Evolutionary conservation across 2,329 filamentous ascomycete genomes (phyloP).

Genomic region (Ophiostoma sp.): DNA sequence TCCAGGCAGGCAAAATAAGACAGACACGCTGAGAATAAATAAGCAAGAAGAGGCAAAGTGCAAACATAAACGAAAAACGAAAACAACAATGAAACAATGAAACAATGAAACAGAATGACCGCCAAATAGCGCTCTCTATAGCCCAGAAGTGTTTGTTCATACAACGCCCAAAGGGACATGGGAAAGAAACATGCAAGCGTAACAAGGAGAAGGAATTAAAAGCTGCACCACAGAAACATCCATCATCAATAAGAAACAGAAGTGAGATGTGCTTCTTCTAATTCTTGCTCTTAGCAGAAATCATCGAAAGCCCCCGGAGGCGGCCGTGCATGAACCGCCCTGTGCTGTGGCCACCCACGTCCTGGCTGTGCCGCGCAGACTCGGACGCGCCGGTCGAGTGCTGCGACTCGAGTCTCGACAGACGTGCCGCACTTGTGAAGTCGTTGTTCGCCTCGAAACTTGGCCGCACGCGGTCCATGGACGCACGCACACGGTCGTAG

Average conservation of each 20-base stretch:
- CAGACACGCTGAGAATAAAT: conserved; percentile 12
- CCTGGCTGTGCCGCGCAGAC: background rate
- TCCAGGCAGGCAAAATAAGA: background rate
- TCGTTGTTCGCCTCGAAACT: conserved; percentile 86
- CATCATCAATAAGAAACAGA: background rate
- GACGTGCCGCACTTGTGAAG: conserved; percentile 81
- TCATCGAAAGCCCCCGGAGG: conserved; percentile 32
- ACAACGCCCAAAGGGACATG: conserved; percentile 19
- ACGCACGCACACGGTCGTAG: conserved; percentile 80
- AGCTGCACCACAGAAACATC: background rate
- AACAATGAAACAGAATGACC: background rate
- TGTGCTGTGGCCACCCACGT: conserved; percentile 15
- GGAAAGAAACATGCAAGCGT: conserved; percentile 10
- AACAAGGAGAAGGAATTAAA: background rate
- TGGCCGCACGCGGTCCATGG: conserved; percentile 77
- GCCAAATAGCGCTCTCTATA: conserved; percentile 15
- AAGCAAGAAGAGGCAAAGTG: background rate
- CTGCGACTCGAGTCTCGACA: conserved; percentile 76
- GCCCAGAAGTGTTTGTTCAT: conserved; percentile 16
- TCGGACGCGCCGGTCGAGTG: conserved; percentile 40
- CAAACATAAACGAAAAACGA: background rate
- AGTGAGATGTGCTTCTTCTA: background rate
- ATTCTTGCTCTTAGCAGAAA: conserved; percentile 30
- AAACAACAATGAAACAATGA: background rate
- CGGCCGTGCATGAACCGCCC: conserved; percentile 28